Percentiles rank a stretch among this genome's conserved stretches.
These are phyloP conservation scores for Porcisia deanei DNA, from an alignment of 208 protist genomes.

Conservation along the genomic window DNA sequence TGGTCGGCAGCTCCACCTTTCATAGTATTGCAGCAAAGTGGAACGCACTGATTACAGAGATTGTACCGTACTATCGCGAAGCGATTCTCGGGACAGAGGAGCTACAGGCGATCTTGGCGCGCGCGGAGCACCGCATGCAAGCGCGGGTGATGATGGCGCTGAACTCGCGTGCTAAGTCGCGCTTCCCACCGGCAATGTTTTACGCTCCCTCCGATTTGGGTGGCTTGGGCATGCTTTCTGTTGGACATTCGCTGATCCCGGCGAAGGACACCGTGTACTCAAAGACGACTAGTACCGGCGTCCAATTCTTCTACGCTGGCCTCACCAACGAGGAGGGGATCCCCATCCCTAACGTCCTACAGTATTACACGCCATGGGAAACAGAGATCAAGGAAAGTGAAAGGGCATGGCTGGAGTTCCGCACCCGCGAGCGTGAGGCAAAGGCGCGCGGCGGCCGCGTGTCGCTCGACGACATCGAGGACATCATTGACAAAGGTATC, in stretches of 20 bases:
- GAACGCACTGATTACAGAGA: constrained; percentile 99
- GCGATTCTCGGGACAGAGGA: constrained; percentile 97
- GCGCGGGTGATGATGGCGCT: constrained; percentile 99
- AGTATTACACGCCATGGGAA: constrained; percentile 99
- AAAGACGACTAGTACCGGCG: constrained; percentile 97
- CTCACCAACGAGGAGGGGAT: constrained; percentile 99
- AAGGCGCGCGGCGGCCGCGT: constrained; percentile 97
- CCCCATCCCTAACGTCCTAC: constrained; percentile 99
- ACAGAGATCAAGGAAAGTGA: constrained; percentile 99
- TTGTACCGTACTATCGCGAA: constrained; percentile 99
- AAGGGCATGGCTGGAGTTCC: constrained; percentile 99
- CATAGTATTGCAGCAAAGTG: constrained; percentile 99
- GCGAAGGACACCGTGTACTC: constrained; percentile 98
- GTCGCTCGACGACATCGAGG: constrained; percentile 99
- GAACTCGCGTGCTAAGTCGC: constrained; percentile 99
- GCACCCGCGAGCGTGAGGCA: constrained; percentile 97
- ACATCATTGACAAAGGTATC: constrained; percentile 99
- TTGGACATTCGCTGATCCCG: constrained; percentile 99
- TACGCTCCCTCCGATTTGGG: constrained; percentile 99
- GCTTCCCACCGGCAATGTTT: constrained; percentile 99
- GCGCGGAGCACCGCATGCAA: constrained; percentile 99
- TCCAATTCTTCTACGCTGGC: constrained; percentile 99
- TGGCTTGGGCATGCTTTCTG: constrained; percentile 99
- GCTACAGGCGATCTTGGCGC: constrained; percentile 99
- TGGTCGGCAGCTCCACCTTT: constrained; percentile 99